These are phyloP conservation scores for Calophaca sinica DNA, from an alignment of 306 rosid species.

Conservation along the genomic window DNA sequence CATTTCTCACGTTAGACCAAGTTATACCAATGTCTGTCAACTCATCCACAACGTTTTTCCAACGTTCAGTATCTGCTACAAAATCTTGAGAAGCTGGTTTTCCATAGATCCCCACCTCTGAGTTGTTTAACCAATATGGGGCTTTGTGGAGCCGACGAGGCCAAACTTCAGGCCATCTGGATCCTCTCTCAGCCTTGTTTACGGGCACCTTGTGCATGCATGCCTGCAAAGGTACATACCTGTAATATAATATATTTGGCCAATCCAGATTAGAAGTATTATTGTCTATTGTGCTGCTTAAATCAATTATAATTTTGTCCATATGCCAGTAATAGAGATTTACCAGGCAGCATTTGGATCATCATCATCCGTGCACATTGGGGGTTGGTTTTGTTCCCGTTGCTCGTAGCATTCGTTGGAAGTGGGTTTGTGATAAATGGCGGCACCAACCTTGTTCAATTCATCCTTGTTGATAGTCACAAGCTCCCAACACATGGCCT, in stretches of 20 bases:
- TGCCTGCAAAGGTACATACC: conserved; percentile 89
- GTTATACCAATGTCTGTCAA: conserved; percentile 73
- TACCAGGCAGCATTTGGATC: conserved; percentile 98
- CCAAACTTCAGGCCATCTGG: conserved; percentile 82
- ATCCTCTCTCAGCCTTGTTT: conserved; percentile 63
- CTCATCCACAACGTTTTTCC: conserved; percentile 73
- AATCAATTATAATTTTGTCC: background rate
- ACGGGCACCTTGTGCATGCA: conserved; percentile 82
- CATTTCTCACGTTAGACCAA: conserved; percentile 83
- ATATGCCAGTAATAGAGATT: background rate
- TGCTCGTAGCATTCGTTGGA: conserved; percentile 76
- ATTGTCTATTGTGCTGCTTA: background rate
- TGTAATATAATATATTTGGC: conserved; percentile 39
- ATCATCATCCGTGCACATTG: conserved; percentile 78
- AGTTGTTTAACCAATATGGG: conserved; percentile 87
- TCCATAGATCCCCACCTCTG: conserved; percentile 82
- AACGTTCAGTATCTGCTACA: conserved; percentile 72
- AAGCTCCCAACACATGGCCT: conserved; percentile 92
- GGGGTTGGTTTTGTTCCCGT: conserved; percentile 72
- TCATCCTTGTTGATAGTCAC: conserved; percentile 76
- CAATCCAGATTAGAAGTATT: conserved; percentile 5
- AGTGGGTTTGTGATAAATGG: conserved; percentile 82
- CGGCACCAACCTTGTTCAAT: conserved; percentile 70
- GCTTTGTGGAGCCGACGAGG: conserved; percentile 68
- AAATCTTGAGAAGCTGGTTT: conserved; percentile 92